A percentile compares a stretch with the other conserved stretches of the same genome.
phyloP scores from a whole-genome alignment of 2,329 filamentous ascomycete species.

The Dissoconium aciculare region DNA sequence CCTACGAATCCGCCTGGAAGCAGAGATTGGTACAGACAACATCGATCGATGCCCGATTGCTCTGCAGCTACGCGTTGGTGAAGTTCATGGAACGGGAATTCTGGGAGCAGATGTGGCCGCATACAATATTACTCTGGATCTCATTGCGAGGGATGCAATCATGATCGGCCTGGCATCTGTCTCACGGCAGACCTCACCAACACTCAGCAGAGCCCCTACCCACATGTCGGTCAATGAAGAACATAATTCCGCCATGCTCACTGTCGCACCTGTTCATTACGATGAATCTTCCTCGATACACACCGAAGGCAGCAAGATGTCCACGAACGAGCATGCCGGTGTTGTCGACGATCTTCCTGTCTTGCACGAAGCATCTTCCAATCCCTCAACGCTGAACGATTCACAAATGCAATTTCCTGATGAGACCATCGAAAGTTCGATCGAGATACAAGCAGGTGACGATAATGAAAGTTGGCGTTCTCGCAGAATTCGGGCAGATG shows the following conservation, averaged over 20 bases:
- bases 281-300: too few species aligned
- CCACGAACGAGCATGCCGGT: too few species aligned
- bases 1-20: neutral
- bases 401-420: constrained; percentile 29
- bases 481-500: constrained; percentile 17
- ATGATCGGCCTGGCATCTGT: constrained; percentile 13
- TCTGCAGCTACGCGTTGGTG: neutral
- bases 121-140: constrained; percentile 15
- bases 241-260: too few species aligned
- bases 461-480: constrained; percentile 25
- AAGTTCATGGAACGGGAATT: neutral
- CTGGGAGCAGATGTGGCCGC: constrained; percentile 11
- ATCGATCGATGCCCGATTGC: neutral
- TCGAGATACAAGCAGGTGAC: constrained; percentile 24
- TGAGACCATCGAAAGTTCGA: constrained; percentile 13
- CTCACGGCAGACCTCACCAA: constrained; percentile 6
- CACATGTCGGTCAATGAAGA: neutral
- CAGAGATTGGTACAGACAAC: neutral
- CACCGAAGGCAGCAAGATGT: too few species aligned
- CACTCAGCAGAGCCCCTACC: constrained; percentile 4
- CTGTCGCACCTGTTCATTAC: too few species aligned
- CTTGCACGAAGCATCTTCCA: too few species aligned
- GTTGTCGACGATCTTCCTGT: too few species aligned
- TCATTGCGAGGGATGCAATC: constrained; percentile 15
- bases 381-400: constrained; percentile 27